Evolutionary conservation across 2,329 filamentous ascomycete species (phyloP).

Genomic region (Akanthomyces dipterigenus): DNA sequence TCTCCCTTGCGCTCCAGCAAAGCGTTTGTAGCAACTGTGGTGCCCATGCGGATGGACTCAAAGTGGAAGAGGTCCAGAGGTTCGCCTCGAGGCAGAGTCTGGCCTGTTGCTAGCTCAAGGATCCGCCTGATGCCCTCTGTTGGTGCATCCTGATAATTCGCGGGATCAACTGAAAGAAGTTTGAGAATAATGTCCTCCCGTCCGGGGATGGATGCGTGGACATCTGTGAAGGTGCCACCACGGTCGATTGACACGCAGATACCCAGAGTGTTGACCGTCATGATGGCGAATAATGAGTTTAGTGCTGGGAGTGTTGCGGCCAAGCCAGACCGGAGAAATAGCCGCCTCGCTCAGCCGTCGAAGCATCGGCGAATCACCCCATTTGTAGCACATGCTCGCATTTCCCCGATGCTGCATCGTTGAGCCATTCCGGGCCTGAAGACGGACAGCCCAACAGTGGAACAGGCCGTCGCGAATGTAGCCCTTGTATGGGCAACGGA

Average conservation of each 20-base stretch:
- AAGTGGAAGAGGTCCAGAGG: conserved; percentile 29
- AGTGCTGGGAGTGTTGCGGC: background rate
- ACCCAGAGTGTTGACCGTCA: conserved; percentile 19
- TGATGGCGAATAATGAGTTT: background rate
- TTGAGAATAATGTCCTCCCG: conserved; percentile 65
- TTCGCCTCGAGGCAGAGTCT: conserved; percentile 26
- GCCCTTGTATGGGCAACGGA: background rate
- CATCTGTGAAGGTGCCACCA: conserved; percentile 59
- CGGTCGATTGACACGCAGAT: conserved; percentile 29
- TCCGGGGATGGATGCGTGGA: conserved; percentile 59
- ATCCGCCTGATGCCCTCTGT: conserved; percentile 61
- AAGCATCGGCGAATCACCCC: background rate
- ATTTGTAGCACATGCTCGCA: background rate
- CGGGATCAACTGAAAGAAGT: conserved; percentile 63
- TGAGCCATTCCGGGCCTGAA: background rate
- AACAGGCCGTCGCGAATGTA: background rate
- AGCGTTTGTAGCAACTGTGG: conserved; percentile 71
- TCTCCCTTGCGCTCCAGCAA: conserved; percentile 70
- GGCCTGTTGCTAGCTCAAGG: conserved; percentile 26
- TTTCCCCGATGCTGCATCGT: background rate
- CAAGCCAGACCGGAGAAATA: background rate
- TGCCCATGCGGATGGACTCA: conserved; percentile 73
- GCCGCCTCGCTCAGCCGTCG: background rate
- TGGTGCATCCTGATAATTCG: conserved; percentile 67
- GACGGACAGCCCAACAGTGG: background rate